Conservation (phyloP, 768 basidiomycete species). For the Xanthoconium stramineum region DNA sequence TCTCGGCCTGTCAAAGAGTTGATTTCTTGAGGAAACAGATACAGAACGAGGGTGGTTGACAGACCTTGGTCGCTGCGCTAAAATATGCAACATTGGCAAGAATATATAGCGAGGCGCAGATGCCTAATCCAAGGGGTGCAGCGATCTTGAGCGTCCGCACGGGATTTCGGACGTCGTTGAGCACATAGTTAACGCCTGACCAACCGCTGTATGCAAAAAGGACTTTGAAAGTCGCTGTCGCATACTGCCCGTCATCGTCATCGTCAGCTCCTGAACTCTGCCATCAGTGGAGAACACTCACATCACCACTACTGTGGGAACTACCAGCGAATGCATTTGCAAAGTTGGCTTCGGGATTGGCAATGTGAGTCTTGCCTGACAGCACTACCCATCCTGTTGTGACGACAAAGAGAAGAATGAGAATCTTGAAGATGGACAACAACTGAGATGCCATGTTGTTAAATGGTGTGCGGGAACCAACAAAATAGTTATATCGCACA, state of each 20-base stretch:
- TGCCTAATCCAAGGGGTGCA: neutral
- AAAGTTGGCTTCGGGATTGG: neutral
- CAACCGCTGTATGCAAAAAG: neutral
- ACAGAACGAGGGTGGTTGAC: neutral
- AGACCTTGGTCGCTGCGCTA: neutral
- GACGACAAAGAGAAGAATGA: neutral
- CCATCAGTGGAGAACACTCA: too few relatives aligned
- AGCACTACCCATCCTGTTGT: neutral
- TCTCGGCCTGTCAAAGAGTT: constrained; percentile 14
- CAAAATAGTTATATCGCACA: neutral
- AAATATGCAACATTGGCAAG: neutral
- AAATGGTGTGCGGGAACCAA: neutral
- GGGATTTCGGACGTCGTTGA: neutral
- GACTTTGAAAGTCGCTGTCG: neutral
- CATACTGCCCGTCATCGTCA: neutral
- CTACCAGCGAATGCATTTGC: neutral
- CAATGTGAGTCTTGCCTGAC: neutral
- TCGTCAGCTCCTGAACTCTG: too few relatives aligned
- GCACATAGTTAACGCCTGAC: neutral
- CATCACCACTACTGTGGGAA: neutral
- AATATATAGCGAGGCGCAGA: neutral
- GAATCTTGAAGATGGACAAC: neutral
- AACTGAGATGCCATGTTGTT: neutral
- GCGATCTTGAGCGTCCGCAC: neutral
- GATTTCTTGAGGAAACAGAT: neutral